Conservation (phyloP, 1,139 yeast genomes). For the Yamadazyma buinensis region DNA sequence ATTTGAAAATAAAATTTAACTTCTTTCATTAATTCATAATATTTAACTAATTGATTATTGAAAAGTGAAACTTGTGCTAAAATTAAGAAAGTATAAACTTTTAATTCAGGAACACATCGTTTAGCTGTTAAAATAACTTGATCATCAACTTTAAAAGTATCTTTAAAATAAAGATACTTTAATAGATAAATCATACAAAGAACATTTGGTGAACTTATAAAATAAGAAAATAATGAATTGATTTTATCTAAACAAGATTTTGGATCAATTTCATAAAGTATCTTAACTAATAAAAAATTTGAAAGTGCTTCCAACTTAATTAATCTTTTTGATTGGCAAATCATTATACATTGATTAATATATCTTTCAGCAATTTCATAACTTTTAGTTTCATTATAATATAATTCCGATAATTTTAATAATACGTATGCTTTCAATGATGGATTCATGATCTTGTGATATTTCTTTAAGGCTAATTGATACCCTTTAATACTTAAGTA, state of each 20-base stretch:
- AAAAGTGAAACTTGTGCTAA: slow-evolving; percentile 1
- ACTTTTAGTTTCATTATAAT: slow-evolving; percentile 39
- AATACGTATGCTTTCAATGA: slow-evolving; percentile 26
- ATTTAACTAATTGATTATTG: neutral
- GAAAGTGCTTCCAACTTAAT: slow-evolving; percentile 2
- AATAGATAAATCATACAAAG: slow-evolving; percentile 2
- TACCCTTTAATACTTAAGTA: slow-evolving; percentile 37
- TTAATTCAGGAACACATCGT: neutral
- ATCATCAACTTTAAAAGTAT: neutral
- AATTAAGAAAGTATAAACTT: slow-evolving; percentile 1
- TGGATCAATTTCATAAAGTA: slow-evolving; percentile 1
- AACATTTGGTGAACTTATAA: neutral
- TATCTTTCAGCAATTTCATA: slow-evolving; percentile 37
- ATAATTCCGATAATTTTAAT: slow-evolving; percentile 32
- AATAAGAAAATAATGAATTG: neutral
- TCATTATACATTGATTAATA: slow-evolving; percentile 31
- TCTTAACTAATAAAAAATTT: slow-evolving; percentile 1
- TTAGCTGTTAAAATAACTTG: neutral
- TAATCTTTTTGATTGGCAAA: slow-evolving; percentile 23
- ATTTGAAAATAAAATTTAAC: slow-evolving; percentile 1
- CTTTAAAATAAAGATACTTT: slow-evolving; percentile 2
- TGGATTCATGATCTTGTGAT: slow-evolving; percentile 18
- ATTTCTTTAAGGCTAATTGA: slow-evolving; percentile 25
- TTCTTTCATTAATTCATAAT: neutral
- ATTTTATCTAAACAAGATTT: neutral